phyloP scores from a whole-genome alignment of 2,329 filamentous ascomycete species.

The Acarospora socialis region DNA sequence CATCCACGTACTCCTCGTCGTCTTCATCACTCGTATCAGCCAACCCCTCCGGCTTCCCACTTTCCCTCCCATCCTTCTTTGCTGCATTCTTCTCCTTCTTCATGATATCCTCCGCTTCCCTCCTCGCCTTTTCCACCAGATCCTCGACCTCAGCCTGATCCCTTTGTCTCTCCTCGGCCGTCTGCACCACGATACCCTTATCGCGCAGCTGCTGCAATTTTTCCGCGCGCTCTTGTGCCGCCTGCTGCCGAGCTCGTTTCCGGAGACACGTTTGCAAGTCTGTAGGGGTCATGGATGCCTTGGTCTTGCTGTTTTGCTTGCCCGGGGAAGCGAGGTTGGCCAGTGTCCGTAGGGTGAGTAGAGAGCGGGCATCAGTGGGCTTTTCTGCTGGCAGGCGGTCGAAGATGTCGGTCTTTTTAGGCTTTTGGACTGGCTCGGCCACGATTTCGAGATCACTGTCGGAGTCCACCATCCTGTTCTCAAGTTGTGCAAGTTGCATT shows the following conservation, averaged over 20 bases:
- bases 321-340: conserved; percentile 55
- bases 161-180: conserved; percentile 69
- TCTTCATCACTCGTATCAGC: conserved; percentile 31
- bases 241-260: conserved; percentile 64
- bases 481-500: conserved; percentile 24
- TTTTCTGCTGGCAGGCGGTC: conserved; percentile 51
- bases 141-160: conserved; percentile 78
- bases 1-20: conserved; percentile 33
- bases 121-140: conserved; percentile 68
- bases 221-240: conserved; percentile 59
- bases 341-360: conserved; percentile 57
- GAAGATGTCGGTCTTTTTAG: conserved; percentile 42
- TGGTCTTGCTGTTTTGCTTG: conserved; percentile 31
- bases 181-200: conserved; percentile 70
- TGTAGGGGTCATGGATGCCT: conserved; percentile 48
- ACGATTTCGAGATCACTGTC: conserved; percentile 50
- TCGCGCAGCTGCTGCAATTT: conserved; percentile 62
- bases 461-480: conserved; percentile 27
- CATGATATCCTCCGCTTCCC: conserved; percentile 66
- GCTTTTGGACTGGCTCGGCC: too few relatives aligned
- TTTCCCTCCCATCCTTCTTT: conserved; percentile 45
- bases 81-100: conserved; percentile 60
- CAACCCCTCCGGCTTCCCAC: conserved; percentile 31
- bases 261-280: conserved; percentile 57
- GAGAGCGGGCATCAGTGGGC: conserved; percentile 46